Evolutionary conservation across 768 basidiomycete species (phyloP).

Genomic region (Mycena polygramma): DNA sequence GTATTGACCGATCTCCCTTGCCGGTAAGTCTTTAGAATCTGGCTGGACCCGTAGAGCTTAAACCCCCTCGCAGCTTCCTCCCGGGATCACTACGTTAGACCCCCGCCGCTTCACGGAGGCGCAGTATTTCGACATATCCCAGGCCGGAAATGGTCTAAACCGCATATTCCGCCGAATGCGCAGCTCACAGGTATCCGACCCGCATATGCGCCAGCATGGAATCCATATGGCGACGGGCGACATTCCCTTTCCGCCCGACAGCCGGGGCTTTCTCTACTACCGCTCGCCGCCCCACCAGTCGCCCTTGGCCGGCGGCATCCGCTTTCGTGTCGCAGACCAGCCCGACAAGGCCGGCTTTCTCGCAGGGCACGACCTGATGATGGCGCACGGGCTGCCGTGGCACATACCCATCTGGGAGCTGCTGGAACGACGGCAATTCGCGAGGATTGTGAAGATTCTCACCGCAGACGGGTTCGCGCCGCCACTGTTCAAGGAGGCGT

Average conservation of each 20-base stretch:
- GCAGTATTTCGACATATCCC: neutral
- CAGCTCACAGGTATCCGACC: neutral
- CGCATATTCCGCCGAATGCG: neutral
- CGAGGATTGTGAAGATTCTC: neutral
- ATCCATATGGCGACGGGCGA: neutral
- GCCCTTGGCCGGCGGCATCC: slow-evolving; percentile 7
- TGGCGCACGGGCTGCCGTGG: slow-evolving; percentile 33
- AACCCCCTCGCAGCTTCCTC: neutral
- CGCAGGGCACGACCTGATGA: slow-evolving; percentile 32
- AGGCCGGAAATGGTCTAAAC: neutral
- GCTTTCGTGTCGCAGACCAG: slow-evolving; percentile 19
- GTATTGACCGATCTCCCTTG: too few relatives aligned
- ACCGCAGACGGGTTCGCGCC: slow-evolving; percentile 30
- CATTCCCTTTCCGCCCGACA: slow-evolving; percentile 1
- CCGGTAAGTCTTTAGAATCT: too few relatives aligned
- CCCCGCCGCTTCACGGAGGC: neutral
- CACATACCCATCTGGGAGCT: slow-evolving; percentile 27
- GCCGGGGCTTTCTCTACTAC: slow-evolving; percentile 32
- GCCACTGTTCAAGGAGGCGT: neutral
- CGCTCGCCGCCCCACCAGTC: slow-evolving; percentile 15
- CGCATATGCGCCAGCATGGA: slow-evolving; percentile 23
- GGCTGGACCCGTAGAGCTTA: too few relatives aligned
- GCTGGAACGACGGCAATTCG: neutral
- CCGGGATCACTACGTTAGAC: neutral
- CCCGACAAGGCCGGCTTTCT: slow-evolving; percentile 9